Conservation (phyloP, 1,284 basidiomycete genomes). For the Filobasidium uniguttulatum region DNA sequence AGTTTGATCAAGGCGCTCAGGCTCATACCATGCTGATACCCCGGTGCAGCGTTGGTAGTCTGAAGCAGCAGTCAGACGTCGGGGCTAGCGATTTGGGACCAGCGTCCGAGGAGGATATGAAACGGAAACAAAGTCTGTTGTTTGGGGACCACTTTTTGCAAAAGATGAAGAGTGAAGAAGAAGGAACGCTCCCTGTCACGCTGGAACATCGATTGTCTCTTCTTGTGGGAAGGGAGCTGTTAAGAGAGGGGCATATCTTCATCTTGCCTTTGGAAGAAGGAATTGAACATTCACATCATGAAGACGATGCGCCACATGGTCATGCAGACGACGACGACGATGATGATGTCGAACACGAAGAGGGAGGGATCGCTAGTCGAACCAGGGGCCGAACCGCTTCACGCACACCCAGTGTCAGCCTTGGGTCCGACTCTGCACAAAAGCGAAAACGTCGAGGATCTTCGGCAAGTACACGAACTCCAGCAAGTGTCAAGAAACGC, state of each 20-base stretch:
- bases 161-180: slow-evolving; percentile 10
- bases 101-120: slow-evolving; percentile 13
- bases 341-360: neutral
- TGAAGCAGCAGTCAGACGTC: neutral
- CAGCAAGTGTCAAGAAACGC: neutral
- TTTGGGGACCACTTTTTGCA: slow-evolving; percentile 6
- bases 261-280: slow-evolving; percentile 10
- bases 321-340: neutral
- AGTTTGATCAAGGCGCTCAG: slow-evolving; percentile 5
- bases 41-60: slow-evolving; percentile 4
- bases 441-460: neutral
- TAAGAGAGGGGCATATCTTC: slow-evolving; percentile 13
- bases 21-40: slow-evolving; percentile 9
- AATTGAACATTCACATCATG: neutral
- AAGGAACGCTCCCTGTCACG: slow-evolving; percentile 5
- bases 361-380: neutral
- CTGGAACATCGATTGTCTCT: slow-evolving; percentile 7
- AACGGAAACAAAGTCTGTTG: slow-evolving; percentile 3
- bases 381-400: slow-evolving; percentile 5
- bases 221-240: slow-evolving; percentile 8
- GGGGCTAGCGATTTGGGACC: slow-evolving; percentile 9
- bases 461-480: neutral
- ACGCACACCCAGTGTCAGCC: neutral
- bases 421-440: neutral
- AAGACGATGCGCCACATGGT: neutral